Evolutionary conservation across 768 basidiomycete genomes (phyloP).

Genomic region (Lentinula guzmanii): DNA sequence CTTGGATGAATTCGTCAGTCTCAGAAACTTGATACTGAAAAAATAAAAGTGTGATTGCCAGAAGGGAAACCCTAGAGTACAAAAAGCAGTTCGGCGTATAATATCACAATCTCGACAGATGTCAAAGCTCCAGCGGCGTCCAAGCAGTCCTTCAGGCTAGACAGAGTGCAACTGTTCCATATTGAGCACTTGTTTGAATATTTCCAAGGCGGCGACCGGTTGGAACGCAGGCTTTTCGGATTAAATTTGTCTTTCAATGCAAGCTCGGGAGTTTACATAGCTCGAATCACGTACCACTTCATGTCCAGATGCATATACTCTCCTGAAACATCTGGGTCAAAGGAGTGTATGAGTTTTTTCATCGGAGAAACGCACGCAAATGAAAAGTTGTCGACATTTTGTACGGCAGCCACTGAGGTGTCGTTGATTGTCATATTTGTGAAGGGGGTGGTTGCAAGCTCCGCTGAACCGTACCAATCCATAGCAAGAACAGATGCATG

Average conservation of each 20-base stretch:
- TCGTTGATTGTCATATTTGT: constrained; percentile 54
- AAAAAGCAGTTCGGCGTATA: no score
- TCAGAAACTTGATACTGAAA: no score
- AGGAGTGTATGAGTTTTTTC: neutral
- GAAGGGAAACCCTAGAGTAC: no score
- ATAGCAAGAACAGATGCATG: constrained; percentile 37
- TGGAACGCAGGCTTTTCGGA: constrained; percentile 51
- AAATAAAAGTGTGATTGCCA: no score
- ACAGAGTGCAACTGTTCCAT: constrained; percentile 51
- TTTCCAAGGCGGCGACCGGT: constrained; percentile 49
- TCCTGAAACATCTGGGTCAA: constrained; percentile 22
- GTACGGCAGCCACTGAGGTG: constrained; percentile 46
- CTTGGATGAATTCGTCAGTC: no score
- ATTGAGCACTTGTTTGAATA: constrained; percentile 51
- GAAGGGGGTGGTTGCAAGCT: constrained; percentile 29
- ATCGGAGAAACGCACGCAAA: constrained; percentile 47
- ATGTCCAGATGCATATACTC: constrained; percentile 54
- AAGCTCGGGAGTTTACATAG: neutral
- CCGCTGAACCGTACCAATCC: constrained; percentile 39
- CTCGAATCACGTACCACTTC: constrained; percentile 45
- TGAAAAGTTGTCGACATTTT: constrained; percentile 61
- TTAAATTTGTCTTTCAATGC: neutral
- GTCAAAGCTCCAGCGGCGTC: no score
- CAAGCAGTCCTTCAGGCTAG: constrained; percentile 3
- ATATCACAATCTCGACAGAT: no score